Conservation (phyloP, 768 basidiomycete genomes). For the Pleurotus pulmonarius region DNA sequence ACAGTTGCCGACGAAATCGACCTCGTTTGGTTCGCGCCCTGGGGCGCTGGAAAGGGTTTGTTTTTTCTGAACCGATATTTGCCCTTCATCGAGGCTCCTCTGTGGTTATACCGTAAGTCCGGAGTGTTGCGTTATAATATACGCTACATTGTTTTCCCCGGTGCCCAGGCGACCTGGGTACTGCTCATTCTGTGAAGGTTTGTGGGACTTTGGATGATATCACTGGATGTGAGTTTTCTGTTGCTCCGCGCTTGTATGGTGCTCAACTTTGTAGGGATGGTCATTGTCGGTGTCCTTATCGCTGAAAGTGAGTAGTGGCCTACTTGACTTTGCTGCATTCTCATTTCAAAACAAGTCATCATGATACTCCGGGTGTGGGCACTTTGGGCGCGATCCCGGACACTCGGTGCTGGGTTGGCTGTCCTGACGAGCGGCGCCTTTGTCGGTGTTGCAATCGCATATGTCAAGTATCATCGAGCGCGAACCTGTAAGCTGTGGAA, state of each 20-base stretch:
- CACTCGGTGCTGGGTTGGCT: background rate
- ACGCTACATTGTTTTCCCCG: no score
- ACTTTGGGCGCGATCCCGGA: background rate
- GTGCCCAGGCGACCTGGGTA: background rate
- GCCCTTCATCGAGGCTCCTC: background rate
- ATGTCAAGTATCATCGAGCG: background rate
- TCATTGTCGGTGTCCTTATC: background rate
- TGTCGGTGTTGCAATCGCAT: background rate
- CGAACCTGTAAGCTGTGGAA: no score
- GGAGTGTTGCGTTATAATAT: no score
- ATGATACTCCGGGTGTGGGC: slow-evolving; percentile 6
- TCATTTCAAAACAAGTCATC: background rate
- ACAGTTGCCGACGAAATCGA: background rate
- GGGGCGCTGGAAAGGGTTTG: background rate
- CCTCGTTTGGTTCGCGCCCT: background rate
- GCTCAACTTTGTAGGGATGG: background rate
- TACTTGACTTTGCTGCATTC: background rate
- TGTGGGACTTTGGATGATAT: background rate
- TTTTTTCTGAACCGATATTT: background rate
- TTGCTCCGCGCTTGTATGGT: no score
- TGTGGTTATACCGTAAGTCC: background rate
- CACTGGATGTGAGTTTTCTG: background rate
- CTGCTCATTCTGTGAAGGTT: background rate
- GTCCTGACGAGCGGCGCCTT: background rate
- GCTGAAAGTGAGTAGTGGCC: background rate